Conservation (phyloP, 169 alveolate species). For the Eimeria tenella region DNA sequence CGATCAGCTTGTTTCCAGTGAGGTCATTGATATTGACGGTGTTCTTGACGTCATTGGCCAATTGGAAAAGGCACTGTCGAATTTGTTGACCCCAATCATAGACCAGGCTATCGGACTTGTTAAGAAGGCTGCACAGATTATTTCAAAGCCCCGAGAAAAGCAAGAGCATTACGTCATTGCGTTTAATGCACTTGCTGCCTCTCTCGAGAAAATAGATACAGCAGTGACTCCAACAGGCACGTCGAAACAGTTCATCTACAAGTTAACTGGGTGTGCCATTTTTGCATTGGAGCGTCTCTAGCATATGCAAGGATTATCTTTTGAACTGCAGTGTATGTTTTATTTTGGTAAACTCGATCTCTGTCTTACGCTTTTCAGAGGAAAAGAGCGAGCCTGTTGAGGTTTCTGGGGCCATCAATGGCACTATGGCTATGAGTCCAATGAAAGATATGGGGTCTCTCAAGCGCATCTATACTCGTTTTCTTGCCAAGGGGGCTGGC, state of each 20-base stretch:
- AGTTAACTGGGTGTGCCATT: not conserved
- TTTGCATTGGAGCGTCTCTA: not conserved
- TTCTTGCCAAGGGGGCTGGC: slow-evolving; percentile 24
- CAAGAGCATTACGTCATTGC: slow-evolving; percentile 15
- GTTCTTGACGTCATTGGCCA: slow-evolving; percentile 46
- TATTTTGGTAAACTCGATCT: no score
- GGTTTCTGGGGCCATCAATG: not conserved
- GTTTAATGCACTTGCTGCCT: slow-evolving; percentile 34
- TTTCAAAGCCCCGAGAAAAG: not conserved
- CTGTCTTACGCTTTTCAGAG: not conserved
- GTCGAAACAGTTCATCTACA: not conserved
- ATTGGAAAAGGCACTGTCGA: slow-evolving; percentile 31
- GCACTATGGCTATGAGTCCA: slow-evolving; percentile 10
- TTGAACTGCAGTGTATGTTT: not conserved
- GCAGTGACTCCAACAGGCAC: slow-evolving; percentile 54
- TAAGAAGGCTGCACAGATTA: slow-evolving; percentile 29
- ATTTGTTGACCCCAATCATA: slow-evolving; percentile 45
- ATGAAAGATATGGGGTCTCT: slow-evolving; percentile 58
- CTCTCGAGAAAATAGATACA: slow-evolving; percentile 20
- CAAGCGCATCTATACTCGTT: slow-evolving; percentile 25
- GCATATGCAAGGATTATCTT: not conserved
- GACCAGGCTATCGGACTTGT: slow-evolving; percentile 54
- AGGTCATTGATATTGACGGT: slow-evolving; percentile 45
- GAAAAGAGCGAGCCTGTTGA: slow-evolving; percentile 5
- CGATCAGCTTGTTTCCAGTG: slow-evolving; percentile 59